Evolutionary conservation across 1,284 basidiomycete species (phyloP).

Genomic region (Puccinia hordei): DNA sequence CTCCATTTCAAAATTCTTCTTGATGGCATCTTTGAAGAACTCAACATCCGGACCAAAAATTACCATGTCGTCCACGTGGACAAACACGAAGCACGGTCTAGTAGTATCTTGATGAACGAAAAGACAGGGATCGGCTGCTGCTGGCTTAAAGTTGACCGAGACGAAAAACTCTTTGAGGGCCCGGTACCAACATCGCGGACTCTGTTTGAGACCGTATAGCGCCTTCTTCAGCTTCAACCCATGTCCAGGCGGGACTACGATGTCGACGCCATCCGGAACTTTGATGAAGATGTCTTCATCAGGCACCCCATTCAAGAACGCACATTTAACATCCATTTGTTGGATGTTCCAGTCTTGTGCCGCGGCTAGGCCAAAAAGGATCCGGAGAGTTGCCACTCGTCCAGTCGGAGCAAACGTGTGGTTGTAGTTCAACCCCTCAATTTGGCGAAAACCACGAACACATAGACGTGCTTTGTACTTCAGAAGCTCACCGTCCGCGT

Average conservation of each 20-base stretch:
- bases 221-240: background rate
- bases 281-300: too few relatives aligned
- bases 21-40: constrained; percentile 19
- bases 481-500: too few relatives aligned
- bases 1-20: constrained; percentile 4
- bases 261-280: background rate
- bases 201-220: constrained; percentile 34
- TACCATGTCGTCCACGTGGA: constrained; percentile 42
- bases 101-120: background rate
- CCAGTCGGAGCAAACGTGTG: too few relatives aligned
- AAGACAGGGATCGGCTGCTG: constrained; percentile 6
- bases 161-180: background rate
- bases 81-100: constrained; percentile 14
- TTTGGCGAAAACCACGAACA: too few relatives aligned
- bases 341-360: too few relatives aligned
- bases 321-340: too few relatives aligned
- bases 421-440: too few relatives aligned
- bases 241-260: background rate
- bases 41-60: too few relatives aligned
- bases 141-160: background rate
- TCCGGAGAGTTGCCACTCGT: too few relatives aligned
- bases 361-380: too few relatives aligned
- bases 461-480: too few relatives aligned
- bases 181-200: constrained; percentile 17
- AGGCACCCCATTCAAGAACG: too few relatives aligned